A percentile compares a stretch with the other conserved stretches of the same genome.
Evolutionary conservation across 2,329 filamentous ascomycete species (phyloP).

Genomic region (Bipolaris cookei): DNA sequence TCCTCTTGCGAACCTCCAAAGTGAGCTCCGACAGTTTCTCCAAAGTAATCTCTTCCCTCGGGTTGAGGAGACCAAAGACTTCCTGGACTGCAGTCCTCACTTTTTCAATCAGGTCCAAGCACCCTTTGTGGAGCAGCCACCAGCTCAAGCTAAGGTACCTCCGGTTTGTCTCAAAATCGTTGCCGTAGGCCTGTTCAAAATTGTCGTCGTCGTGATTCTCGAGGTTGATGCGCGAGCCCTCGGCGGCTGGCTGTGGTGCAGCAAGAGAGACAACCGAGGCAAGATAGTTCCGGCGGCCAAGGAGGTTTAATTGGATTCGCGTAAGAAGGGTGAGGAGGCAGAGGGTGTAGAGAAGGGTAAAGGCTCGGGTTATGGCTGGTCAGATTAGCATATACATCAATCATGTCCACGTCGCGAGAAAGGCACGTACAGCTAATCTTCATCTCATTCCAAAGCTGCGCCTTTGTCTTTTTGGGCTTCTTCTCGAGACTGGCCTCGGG

Average conservation of each 20-base stretch:
- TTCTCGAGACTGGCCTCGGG: constrained; percentile 54
- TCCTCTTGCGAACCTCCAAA: constrained; percentile 78
- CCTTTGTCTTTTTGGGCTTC: constrained; percentile 77
- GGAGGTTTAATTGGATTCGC: constrained; percentile 92
- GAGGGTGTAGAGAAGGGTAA: constrained; percentile 90
- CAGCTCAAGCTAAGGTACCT: constrained; percentile 96
- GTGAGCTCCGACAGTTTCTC: constrained; percentile 80
- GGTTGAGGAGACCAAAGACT: constrained; percentile 87
- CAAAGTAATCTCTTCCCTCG: constrained; percentile 84
- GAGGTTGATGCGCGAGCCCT: constrained; percentile 78
- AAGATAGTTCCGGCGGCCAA: constrained; percentile 92
- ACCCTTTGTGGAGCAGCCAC: constrained; percentile 94
- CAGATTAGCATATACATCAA: constrained; percentile 30
- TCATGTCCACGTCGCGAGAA: constrained; percentile 12
- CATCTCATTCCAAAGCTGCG: constrained; percentile 95
- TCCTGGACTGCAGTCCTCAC: constrained; percentile 87
- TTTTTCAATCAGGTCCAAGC: constrained; percentile 78
- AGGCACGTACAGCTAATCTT: constrained; percentile 82
- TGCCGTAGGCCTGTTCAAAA: constrained; percentile 80
- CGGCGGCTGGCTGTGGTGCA: constrained; percentile 66
- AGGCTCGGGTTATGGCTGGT: constrained; percentile 83
- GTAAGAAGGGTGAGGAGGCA: constrained; percentile 90
- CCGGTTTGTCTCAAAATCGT: constrained; percentile 94
- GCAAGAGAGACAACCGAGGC: constrained; percentile 93
- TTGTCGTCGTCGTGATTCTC: constrained; percentile 94